A percentile compares a stretch with the other conserved stretches of the same genome.
These are phyloP conservation scores for Aristolochia californica DNA, from an alignment of 164 flowering plant genomes.

Conservation along the genomic window DNA sequence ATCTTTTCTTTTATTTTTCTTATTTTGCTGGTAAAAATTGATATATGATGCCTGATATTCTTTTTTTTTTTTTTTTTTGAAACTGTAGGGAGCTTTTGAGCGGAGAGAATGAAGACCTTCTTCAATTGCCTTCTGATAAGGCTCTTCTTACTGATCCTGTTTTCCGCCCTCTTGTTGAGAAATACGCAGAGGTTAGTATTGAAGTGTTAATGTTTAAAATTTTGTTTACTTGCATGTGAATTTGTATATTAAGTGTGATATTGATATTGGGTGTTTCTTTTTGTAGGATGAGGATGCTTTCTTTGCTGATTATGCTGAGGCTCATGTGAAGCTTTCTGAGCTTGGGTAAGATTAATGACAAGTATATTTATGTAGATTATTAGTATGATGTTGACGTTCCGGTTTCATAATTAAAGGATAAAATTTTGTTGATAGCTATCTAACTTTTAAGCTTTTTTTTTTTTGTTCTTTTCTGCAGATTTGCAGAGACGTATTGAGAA, in stretches of 20 bases:
- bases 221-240: too few species aligned
- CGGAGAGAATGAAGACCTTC: constrained; percentile 45
- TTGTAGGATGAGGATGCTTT: constrained; percentile 31
- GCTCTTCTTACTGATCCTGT: constrained; percentile 34
- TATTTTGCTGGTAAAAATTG: not conserved
- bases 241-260: not conserved
- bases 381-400: too few species aligned
- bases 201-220: too few species aligned
- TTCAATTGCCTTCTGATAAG: constrained; percentile 47
- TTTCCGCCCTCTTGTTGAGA: constrained; percentile 43
- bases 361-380: too few species aligned
- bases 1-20: not conserved
- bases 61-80: not conserved
- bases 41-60: not conserved
- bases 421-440: too few species aligned
- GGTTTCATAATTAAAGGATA: too few species aligned
- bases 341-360: constrained; percentile 20
- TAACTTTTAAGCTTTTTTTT: too few species aligned
- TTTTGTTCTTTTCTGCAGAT: constrained; percentile 1
- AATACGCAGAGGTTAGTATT: constrained; percentile 40
- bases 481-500: not conserved
- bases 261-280: not conserved
- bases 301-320: constrained; percentile 27
- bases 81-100: constrained; percentile 34
- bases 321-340: constrained; percentile 36